A percentile compares a stretch with the other conserved stretches of the same genome.
Evolutionary conservation across 1,139 yeast species (phyloP).

Genomic region (Pichia sp.): DNA sequence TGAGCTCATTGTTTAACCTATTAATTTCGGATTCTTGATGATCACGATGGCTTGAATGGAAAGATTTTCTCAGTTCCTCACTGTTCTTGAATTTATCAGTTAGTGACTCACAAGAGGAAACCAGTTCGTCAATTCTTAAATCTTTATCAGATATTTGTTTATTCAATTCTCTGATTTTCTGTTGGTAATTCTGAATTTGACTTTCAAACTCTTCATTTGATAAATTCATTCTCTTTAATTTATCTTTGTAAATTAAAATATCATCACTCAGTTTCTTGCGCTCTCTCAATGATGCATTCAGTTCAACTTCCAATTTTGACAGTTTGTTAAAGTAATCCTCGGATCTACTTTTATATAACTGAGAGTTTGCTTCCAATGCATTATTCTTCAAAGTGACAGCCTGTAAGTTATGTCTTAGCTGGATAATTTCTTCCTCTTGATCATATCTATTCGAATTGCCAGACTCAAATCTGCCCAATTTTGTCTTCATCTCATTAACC

Average conservation of each 20-base stretch:
- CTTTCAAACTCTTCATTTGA: conserved; percentile 56
- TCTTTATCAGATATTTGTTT: conserved; percentile 51
- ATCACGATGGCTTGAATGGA: conserved; percentile 20
- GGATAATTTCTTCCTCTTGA: conserved; percentile 30
- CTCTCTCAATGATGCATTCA: conserved; percentile 51
- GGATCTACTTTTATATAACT: conserved; percentile 61
- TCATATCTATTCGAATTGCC: conserved; percentile 20
- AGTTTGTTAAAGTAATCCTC: conserved; percentile 69
- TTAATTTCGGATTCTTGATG: conserved; percentile 47
- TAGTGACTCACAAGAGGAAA: conserved; percentile 34
- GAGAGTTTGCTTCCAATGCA: conserved; percentile 47
- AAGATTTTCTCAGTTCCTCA: conserved; percentile 25
- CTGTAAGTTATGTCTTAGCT: conserved; percentile 43
- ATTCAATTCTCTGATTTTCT: conserved; percentile 47
- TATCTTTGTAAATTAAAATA: conserved; percentile 44
- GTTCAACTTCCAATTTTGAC: conserved; percentile 73
- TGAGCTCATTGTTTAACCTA: conserved; percentile 48
- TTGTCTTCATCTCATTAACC: conserved; percentile 26
- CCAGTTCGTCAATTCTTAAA: conserved; percentile 45
- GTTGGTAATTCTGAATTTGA: conserved; percentile 47
- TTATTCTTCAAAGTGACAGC: conserved; percentile 40
- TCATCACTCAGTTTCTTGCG: conserved; percentile 52
- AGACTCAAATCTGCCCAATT: conserved; percentile 22
- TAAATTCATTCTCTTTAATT: conserved; percentile 44
- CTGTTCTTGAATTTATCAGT: conserved; percentile 24